These are phyloP conservation scores for Leccinum sublutescens DNA, from an alignment of 768 basidiomycete genomes.

Conservation along the genomic window DNA sequence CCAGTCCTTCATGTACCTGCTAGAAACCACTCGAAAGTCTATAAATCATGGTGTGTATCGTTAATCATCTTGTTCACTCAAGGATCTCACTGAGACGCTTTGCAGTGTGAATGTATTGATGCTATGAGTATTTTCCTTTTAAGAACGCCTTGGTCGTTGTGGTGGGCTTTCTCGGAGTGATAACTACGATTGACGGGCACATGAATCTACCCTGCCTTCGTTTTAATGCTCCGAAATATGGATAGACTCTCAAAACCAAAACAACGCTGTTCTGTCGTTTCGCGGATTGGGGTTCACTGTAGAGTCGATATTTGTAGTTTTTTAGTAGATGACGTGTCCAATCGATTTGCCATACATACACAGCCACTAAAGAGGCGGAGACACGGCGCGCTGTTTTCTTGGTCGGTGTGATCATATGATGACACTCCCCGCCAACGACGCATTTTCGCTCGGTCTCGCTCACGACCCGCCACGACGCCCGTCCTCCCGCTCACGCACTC, in stretches of 20 bases:
- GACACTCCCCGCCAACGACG: conserved; percentile 37
- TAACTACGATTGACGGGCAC: conserved; percentile 79
- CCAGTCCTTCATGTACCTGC: too few species aligned
- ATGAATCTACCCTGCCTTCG: conserved; percentile 61
- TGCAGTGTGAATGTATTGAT: background rate
- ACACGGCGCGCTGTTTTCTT: background rate
- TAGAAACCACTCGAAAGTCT: too few species aligned
- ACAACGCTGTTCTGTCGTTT: conserved; percentile 42
- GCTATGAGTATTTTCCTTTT: background rate
- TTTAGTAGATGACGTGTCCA: background rate
- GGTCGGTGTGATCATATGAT: conserved; percentile 13
- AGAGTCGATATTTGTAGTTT: conserved; percentile 28
- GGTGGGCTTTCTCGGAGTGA: conserved; percentile 55
- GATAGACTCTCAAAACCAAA: conserved; percentile 56
- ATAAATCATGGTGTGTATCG: background rate
- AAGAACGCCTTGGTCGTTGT: background rate
- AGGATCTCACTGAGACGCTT: background rate
- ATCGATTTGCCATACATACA: background rate
- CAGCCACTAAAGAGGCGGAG: conserved; percentile 9
- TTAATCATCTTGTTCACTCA: too few species aligned
- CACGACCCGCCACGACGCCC: conserved; percentile 35
- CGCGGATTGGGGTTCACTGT: conserved; percentile 31
- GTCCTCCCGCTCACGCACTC: conserved; percentile 22
- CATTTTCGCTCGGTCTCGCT: conserved; percentile 35
- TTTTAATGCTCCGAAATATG: conserved; percentile 84